Evolutionary conservation across 1,139 yeast species (phyloP), one percentile per base, ranked within the genome.

Genomic region (Saccharomycopsis hybrid): DNA sequence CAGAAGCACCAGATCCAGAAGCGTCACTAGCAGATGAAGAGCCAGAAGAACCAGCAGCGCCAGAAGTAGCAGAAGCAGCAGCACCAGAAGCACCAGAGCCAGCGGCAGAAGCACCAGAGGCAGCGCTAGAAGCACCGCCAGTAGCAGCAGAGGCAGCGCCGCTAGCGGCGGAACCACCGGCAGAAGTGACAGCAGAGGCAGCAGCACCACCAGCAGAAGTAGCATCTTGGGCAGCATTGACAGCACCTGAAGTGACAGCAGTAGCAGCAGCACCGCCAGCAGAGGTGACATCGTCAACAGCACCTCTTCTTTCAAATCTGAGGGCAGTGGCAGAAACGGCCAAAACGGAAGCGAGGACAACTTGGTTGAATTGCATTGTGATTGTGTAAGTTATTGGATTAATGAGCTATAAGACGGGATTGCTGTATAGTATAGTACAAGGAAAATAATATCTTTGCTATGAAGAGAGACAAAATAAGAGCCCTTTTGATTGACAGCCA

Each of bases 11-110:
- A n/a, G n/a, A n/a, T n/a, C n/a, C n/a, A n/a, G n/a, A n/a, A n/a
- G n/a, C n/a, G 29, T n/a, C 41, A 24, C 36, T 24, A 18, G 35
- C 24, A n/a, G 9, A 4, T 11, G 41, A 30, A 3, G 29, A 30
- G 13, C 11, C 43, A 30, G 47, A 36, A n/a, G 29, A 38, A 11
- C 7, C 43, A 18, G 47, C 36, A 5, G 13, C 42, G 27, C 27
- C 47, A 24, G 36, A 30, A 7, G 32, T 37, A 13, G 42, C 28
- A 28, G 33, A 38, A 3, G 24, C 60, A 52, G 50, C 31, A 25
- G 43, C 49, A 29, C 58, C 61, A 42, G 64, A 58, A 13, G 49
- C 24, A n/a, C n/a, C n/a, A n/a, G n/a, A n/a, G 18, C 53, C 57
- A 28, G 52, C 57, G 13, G n/a, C 35, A 18, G 53, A 44, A 18